Evolutionary conservation across 1,139 yeast genomes (phyloP).

Genomic region (Zygosaccharomyces pseudobailii): DNA sequence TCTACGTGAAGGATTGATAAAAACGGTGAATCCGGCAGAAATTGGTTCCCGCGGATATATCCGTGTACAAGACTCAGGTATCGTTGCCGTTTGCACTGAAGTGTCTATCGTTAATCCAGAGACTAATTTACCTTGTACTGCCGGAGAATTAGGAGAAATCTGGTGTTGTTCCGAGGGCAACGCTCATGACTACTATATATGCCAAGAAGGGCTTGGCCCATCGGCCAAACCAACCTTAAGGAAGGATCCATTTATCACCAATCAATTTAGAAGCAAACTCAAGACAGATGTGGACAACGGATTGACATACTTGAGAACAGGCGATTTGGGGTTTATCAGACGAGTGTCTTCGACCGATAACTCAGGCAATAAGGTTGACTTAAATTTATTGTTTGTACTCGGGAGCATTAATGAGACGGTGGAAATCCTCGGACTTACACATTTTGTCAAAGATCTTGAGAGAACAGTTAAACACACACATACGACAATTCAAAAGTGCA

Average conservation of each 20-base stretch:
- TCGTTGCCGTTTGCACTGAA: conserved; percentile 92
- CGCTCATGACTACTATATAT: conserved; percentile 53
- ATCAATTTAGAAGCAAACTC: conserved; percentile 54
- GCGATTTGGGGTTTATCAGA: conserved; percentile 89
- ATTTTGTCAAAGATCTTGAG: conserved; percentile 84
- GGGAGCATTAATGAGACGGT: conserved; percentile 87
- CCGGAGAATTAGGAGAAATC: conserved; percentile 96
- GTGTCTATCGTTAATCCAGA: conserved; percentile 95
- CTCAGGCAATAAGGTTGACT: conserved; percentile 44
- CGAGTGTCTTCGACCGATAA: conserved; percentile 49
- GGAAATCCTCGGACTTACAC: conserved; percentile 87
- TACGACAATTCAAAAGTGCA: conserved; percentile 50
- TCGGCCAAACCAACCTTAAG: conserved; percentile 18
- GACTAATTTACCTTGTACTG: conserved; percentile 67
- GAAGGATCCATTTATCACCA: conserved; percentile 38
- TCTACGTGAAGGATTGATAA: conserved; percentile 78
- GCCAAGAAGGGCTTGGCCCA: conserved; percentile 10
- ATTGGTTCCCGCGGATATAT: conserved; percentile 54
- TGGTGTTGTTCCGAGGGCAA: conserved; percentile 94
- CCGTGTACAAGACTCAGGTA: conserved; percentile 88
- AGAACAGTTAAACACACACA: conserved; percentile 66
- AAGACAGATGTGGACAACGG: conserved; percentile 53
- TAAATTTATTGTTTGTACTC: conserved; percentile 79
- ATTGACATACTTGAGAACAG: conserved; percentile 74
- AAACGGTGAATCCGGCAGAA: conserved; percentile 69